phyloP scores from a whole-genome alignment of 176 grass and related monocot genomes.

The Rhynchospora tenuis region DNA sequence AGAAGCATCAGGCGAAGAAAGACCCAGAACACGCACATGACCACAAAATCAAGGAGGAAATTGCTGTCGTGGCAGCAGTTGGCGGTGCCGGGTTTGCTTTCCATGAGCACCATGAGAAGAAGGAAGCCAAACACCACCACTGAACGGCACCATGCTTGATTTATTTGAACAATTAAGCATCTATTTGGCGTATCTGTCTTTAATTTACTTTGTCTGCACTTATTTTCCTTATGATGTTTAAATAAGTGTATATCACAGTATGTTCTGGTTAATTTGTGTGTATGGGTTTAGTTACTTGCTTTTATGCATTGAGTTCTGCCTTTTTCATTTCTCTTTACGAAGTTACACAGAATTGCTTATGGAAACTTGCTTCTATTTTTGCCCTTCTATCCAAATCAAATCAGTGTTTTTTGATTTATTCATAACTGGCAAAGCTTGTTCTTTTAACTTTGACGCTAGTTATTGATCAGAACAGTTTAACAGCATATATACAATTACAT shows the following conservation, averaged over 20 bases:
- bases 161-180: not conserved
- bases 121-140: constrained; percentile 36
- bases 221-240: not conserved
- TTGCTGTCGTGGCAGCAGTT: constrained; percentile 43
- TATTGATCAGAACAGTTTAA: not conserved
- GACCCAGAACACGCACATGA: constrained; percentile 45
- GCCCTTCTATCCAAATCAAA: not conserved
- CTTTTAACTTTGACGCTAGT: not conserved
- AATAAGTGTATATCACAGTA: constrained; percentile 2
- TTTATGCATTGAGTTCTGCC: not conserved
- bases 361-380: not conserved
- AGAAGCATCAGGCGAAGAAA: constrained; percentile 80
- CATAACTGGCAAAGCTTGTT: not conserved
- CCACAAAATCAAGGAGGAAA: constrained; percentile 54
- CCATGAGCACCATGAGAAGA: constrained; percentile 74
- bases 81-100: constrained; percentile 55
- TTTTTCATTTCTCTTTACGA: not conserved
- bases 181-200: not conserved
- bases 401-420: not conserved
- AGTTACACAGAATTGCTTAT: not conserved
- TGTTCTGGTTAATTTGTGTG: not conserved
- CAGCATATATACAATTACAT: not conserved
- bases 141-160: not conserved
- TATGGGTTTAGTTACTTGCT: not conserved
- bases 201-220: not conserved